These are phyloP conservation scores for Elsinoe batatas DNA, from an alignment of 2,329 filamentous ascomycete species.

Conservation along the genomic window DNA sequence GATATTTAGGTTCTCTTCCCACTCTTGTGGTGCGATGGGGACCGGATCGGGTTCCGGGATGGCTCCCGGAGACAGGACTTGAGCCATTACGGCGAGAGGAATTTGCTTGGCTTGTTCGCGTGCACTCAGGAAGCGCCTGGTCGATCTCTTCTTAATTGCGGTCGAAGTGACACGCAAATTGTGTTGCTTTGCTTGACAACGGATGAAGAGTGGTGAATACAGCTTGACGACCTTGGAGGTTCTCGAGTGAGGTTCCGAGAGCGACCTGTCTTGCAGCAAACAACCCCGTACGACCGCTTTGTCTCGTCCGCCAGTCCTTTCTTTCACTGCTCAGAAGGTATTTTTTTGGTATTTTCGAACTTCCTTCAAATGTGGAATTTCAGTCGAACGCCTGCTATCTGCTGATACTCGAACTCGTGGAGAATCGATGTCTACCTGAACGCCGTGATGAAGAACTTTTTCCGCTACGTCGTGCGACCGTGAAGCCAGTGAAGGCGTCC, in stretches of 20 bases:
- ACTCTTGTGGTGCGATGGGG: conserved; percentile 38
- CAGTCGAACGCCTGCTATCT: conserved; percentile 4
- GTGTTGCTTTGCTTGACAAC: conserved; percentile 38
- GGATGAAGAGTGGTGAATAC: conserved; percentile 63
- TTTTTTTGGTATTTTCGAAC: not conserved
- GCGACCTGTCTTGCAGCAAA: not conserved
- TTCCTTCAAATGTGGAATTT: not conserved
- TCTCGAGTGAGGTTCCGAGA: not conserved
- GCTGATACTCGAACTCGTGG: conserved; percentile 1
- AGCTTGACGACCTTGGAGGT: conserved; percentile 43
- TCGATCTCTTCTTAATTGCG: conserved; percentile 35
- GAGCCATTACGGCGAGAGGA: conserved; percentile 25
- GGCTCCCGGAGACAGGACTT: conserved; percentile 36
- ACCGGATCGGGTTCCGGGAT: conserved; percentile 30
- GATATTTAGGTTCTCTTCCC: conserved; percentile 78
- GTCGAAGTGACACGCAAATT: conserved; percentile 36
- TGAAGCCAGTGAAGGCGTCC: conserved; percentile 56
- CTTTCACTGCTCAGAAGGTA: not conserved
- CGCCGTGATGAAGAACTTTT: conserved; percentile 3
- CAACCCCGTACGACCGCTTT: not conserved
- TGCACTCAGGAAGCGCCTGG: conserved; percentile 28
- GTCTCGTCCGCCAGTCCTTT: not conserved
- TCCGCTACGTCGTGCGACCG: conserved; percentile 14
- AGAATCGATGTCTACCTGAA: conserved; percentile 1
- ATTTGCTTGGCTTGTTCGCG: conserved; percentile 19